phyloP scores from a whole-genome alignment of 1,284 basidiomycete species.

The Agaricales sp. region DNA sequence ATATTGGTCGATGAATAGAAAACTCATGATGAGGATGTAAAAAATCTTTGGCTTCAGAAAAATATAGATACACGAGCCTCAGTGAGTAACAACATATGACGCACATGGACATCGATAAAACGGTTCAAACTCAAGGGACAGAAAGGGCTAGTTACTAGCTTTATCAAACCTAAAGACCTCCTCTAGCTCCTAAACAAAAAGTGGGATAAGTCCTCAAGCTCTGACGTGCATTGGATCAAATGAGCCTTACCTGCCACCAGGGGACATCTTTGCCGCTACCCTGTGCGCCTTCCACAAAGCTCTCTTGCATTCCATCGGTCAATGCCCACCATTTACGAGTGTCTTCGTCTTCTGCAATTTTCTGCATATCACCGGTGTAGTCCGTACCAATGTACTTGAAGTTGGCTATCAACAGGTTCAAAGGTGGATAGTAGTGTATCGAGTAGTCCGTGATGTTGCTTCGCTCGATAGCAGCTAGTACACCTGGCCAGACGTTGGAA shows the following conservation, averaged over 20 bases:
- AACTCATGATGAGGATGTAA: too few species aligned
- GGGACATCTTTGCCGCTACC: constrained; percentile 56
- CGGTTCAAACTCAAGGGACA: too few species aligned
- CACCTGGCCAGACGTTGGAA: constrained; percentile 58
- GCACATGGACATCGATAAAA: too few species aligned
- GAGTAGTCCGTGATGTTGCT: constrained; percentile 70
- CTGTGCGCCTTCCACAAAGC: constrained; percentile 54
- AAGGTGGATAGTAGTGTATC: constrained; percentile 56
- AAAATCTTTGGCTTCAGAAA: too few species aligned
- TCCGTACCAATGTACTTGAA: constrained; percentile 58
- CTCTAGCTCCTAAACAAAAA: constrained; percentile 41
- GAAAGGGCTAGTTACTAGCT: too few species aligned
- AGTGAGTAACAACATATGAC: too few species aligned
- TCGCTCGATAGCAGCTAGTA: constrained; percentile 55
- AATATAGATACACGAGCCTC: too few species aligned
- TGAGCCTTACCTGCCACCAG: constrained; percentile 57
- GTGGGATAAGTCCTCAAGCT: constrained; percentile 2
- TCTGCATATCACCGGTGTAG: constrained; percentile 58
- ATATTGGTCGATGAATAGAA: too few species aligned
- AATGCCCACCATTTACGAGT: constrained; percentile 71
- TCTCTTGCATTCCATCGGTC: constrained; percentile 73
- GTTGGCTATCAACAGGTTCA: constrained; percentile 58
- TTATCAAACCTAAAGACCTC: constrained; percentile 67
- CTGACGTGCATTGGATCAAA: constrained; percentile 1
- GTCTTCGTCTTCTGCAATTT: constrained; percentile 51